A percentile compares a stretch with the other conserved stretches of the same genome.
Evolutionary conservation across 176 grass and related monocot species (phyloP).

Genomic region (Dendrocalamus sinicus): DNA sequence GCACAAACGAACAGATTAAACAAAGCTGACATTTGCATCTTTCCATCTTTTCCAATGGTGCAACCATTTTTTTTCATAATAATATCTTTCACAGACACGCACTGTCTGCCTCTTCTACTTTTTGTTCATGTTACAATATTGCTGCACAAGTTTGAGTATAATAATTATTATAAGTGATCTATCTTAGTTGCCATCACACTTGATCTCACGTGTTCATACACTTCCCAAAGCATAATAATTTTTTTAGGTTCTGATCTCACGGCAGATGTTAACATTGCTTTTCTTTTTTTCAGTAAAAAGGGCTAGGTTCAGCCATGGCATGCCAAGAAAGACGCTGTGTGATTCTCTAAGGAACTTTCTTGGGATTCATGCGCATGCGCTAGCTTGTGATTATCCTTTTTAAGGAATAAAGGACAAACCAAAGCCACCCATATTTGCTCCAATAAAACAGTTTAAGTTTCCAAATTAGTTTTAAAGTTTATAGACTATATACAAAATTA

Average conservation of each 20-base stretch:
- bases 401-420: not conserved
- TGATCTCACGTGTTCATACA: constrained; percentile 54
- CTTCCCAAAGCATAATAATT: constrained; percentile 33
- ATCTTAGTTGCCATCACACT: constrained; percentile 38
- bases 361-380: constrained; percentile 70
- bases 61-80: not conserved
- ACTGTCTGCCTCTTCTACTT: constrained; percentile 4
- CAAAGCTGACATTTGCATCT: constrained; percentile 46
- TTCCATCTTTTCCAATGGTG: constrained; percentile 17
- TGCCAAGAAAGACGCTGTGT: constrained; percentile 66
- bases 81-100: not conserved
- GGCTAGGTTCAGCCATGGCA: constrained; percentile 45
- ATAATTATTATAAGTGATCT: not conserved
- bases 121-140: constrained; percentile 37
- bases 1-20: constrained; percentile 42
- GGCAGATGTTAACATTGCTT: constrained; percentile 40
- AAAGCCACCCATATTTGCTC: constrained; percentile 9
- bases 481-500: not conserved
- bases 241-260: constrained; percentile 26
- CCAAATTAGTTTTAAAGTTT: not conserved
- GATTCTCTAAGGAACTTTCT: constrained; percentile 60
- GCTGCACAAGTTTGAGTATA: not conserved
- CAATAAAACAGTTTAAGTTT: not conserved
- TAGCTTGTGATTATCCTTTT: constrained; percentile 32
- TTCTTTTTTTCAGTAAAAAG: constrained; percentile 40